Conservation (phyloP, 2,329 filamentous ascomycete species). For the Verticillium alfalfae region DNA sequence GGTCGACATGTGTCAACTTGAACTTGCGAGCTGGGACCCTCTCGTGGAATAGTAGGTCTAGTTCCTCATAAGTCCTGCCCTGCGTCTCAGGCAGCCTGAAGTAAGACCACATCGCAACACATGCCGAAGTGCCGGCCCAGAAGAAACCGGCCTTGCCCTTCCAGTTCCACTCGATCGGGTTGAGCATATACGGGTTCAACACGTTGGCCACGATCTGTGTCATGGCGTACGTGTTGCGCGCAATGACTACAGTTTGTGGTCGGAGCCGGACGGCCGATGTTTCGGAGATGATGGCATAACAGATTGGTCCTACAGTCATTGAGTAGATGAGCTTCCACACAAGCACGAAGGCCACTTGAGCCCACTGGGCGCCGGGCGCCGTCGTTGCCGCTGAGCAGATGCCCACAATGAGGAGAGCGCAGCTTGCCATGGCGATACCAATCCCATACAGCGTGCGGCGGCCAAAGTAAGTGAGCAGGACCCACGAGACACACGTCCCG, state of each 20-base stretch:
- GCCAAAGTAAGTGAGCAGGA: slow-evolving; percentile 32
- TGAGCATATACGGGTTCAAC: slow-evolving; percentile 26
- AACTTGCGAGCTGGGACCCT: slow-evolving; percentile 27
- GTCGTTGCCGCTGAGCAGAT: slow-evolving; percentile 29
- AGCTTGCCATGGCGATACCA: slow-evolving; percentile 27
- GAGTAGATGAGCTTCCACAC: slow-evolving; percentile 37
- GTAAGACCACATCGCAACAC: slow-evolving; percentile 22
- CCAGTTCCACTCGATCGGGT: slow-evolving; percentile 24
- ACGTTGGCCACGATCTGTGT: slow-evolving; percentile 30
- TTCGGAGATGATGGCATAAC: slow-evolving; percentile 27
- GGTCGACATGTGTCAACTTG: slow-evolving; percentile 35
- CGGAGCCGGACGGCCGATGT: slow-evolving; percentile 34
- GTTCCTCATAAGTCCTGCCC: slow-evolving; percentile 24
- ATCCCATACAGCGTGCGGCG: slow-evolving; percentile 34
- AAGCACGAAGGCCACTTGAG: slow-evolving; percentile 31
- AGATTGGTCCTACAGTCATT: slow-evolving; percentile 34
- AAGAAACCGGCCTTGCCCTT: slow-evolving; percentile 29
- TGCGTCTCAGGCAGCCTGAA: slow-evolving; percentile 26
- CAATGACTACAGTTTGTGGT: slow-evolving; percentile 34
- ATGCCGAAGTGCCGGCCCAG: slow-evolving; percentile 20
- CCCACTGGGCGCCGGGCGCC: slow-evolving; percentile 27
- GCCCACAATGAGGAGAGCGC: slow-evolving; percentile 36
- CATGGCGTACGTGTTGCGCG: slow-evolving; percentile 31
- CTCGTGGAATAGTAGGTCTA: slow-evolving; percentile 25
- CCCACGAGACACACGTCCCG: slow-evolving; percentile 35